Conservation (phyloP, 805 yeast genomes). For the Blastobotrys chiropterorum region DNA sequence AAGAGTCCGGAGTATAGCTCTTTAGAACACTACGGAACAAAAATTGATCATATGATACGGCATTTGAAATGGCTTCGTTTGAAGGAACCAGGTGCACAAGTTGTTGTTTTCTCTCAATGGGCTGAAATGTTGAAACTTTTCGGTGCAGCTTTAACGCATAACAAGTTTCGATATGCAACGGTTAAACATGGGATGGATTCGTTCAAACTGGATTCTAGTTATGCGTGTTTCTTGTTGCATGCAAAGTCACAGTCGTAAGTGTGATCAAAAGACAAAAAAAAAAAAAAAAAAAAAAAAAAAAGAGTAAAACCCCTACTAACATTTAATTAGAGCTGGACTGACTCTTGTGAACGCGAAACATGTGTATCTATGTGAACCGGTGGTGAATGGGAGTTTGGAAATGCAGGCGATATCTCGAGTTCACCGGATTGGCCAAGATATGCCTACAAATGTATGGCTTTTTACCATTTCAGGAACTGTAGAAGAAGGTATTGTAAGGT, state of each 20-base stretch:
- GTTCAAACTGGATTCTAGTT: conserved; percentile 52
- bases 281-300: too few species aligned
- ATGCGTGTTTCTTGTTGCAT: conserved; percentile 82
- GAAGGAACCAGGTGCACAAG: conserved; percentile 60
- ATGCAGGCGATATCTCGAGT: conserved; percentile 88
- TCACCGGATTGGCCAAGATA: conserved; percentile 84
- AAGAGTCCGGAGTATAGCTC: background rate
- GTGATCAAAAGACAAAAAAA: too few species aligned
- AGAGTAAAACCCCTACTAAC: too few species aligned
- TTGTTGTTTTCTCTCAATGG: conserved; percentile 89
- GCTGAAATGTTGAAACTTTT: conserved; percentile 61
- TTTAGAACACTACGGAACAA: conserved; percentile 57
- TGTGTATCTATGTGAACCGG: conserved; percentile 87
- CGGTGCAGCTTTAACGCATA: conserved; percentile 55
- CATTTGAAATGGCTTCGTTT: conserved; percentile 60
- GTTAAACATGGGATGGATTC: conserved; percentile 45
- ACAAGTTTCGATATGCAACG: conserved; percentile 52
- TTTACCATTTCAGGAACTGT: conserved; percentile 78
- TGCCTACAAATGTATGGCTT: conserved; percentile 85
- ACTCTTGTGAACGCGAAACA: conserved; percentile 90
- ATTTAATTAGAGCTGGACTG: conserved; percentile 53
- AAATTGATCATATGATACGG: conserved; percentile 74
- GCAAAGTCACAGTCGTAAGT: conserved; percentile 71
- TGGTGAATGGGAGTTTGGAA: conserved; percentile 81
- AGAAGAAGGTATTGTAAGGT: conserved; percentile 77